These are phyloP conservation scores for Fonsecaea pedrosoi DNA, from an alignment of 2,329 filamentous ascomycete genomes.

Conservation along the genomic window DNA sequence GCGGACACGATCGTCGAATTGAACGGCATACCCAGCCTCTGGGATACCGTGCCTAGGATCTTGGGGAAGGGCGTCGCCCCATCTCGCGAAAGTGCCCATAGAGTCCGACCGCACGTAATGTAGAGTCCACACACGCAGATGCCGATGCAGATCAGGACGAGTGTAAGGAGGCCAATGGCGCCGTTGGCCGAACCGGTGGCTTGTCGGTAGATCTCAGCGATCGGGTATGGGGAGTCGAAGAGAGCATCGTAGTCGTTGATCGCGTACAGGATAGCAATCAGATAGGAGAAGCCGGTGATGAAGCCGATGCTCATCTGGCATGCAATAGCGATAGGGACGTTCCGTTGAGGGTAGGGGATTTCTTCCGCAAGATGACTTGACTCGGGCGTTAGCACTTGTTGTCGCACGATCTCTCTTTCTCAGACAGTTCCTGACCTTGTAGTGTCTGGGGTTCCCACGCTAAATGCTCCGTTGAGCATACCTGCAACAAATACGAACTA, in stretches of 20 bases:
- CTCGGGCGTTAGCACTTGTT: not conserved
- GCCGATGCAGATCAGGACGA: slow-evolving; percentile 62
- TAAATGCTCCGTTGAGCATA: slow-evolving; percentile 73
- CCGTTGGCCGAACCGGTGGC: slow-evolving; percentile 61
- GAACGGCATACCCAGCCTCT: slow-evolving; percentile 59
- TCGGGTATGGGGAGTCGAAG: slow-evolving; percentile 60
- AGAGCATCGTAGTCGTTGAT: slow-evolving; percentile 55
- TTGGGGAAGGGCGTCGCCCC: slow-evolving; percentile 61
- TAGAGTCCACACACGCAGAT: slow-evolving; percentile 55
- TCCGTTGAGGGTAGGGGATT: slow-evolving; percentile 67
- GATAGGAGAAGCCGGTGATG: slow-evolving; percentile 56
- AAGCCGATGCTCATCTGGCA: slow-evolving; percentile 59
- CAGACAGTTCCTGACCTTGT: slow-evolving; percentile 43
- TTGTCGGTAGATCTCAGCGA: slow-evolving; percentile 70
- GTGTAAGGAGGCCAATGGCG: slow-evolving; percentile 59
- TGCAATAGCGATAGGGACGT: slow-evolving; percentile 59
- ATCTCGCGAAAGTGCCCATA: slow-evolving; percentile 68
- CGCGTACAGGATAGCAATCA: slow-evolving; percentile 61
- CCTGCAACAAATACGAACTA: slow-evolving; percentile 64
- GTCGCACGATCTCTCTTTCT: slow-evolving; percentile 48
- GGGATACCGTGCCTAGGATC: slow-evolving; percentile 57
- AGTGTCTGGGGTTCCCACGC: slow-evolving; percentile 70
- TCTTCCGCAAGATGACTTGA: slow-evolving; percentile 67
- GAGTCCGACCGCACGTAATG: slow-evolving; percentile 65
- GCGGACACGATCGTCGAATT: slow-evolving; percentile 62